Base-by-base conservation (phyloP, 2,329 filamentous ascomycete genomes). In the Nemania serpens region DNA sequence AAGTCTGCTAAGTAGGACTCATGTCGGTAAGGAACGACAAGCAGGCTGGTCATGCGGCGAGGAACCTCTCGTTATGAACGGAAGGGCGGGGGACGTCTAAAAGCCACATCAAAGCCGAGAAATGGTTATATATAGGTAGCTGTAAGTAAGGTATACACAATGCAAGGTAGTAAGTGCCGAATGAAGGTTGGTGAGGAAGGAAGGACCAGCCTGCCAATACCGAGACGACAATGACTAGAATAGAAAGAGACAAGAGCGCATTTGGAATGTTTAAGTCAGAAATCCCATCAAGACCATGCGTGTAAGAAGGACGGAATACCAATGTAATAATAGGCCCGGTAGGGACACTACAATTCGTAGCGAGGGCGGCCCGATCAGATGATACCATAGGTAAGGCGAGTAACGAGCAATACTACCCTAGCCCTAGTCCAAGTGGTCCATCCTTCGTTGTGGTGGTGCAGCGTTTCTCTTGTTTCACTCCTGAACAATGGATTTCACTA, bases 11-110 rank as follows among this genome's bases (percentile, higher is more conserved):
- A 37, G 17, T 43, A 42, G 15, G 33, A n/a, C 3, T 34, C 20
- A 37, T 41, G 39, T 46, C 41, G 36, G 43, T 70, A 75, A 75
- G 64, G 73, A 76, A 66, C 57, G 74, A 75, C 70, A 48, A 20
- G 41, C 15, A 46, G 17, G 20, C 45, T 10, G 25, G 29, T 29
- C 7, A 34, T 17, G 46, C 34, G 42, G 48, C 41, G 47, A 53
- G 42, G 36, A 41, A 48, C 29, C 36, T 56, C 48, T 48, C 20
- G 41, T 52, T 48, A 52, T 54, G 47, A 62, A 62, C 55, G 33
- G 3, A 33, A 39, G 46, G 50, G 13, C 54, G 34, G 39, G 12
- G 49, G 25, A 47, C 15, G 22, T 43, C 20, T 41, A 39, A 56
- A 42, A 41, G 46, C 18, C n/a, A 37, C 18, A 15, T 29, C 5